A percentile compares a stretch with the other conserved stretches of the same genome.
These are phyloP conservation scores for Wickerhamomyces sydowiorum DNA, from an alignment of 805 yeast genomes.

Conservation along the genomic window DNA sequence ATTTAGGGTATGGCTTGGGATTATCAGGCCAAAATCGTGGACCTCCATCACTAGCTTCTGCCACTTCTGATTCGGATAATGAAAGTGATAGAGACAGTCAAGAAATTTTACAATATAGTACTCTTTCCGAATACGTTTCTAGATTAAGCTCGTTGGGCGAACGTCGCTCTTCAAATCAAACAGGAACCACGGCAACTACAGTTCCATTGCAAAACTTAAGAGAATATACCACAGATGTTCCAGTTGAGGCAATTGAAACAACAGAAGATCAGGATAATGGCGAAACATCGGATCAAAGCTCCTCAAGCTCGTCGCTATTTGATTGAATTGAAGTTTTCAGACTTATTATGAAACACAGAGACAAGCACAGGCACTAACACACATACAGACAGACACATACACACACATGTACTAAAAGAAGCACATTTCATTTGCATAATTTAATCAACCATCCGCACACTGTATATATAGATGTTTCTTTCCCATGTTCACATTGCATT, in stretches of 20 bases:
- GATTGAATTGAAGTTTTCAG: background rate
- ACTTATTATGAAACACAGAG: no score
- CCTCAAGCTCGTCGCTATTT: background rate
- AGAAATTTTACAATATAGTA: background rate
- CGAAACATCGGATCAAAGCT: conserved; percentile 3
- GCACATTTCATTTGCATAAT: background rate
- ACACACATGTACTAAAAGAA: no score
- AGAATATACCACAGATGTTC: background rate
- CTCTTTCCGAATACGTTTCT: conserved; percentile 17
- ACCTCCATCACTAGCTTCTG: conserved; percentile 20
- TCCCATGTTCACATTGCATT: no score
- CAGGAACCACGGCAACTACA: background rate
- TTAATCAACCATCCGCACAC: background rate
- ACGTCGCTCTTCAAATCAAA: background rate
- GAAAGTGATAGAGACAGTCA: conserved; percentile 1
- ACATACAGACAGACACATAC: no score
- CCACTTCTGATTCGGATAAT: conserved; percentile 10
- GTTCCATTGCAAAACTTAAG: background rate
- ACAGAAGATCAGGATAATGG: background rate
- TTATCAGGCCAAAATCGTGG: conserved; percentile 17
- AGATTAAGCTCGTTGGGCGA: conserved; percentile 12
- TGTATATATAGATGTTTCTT: no score
- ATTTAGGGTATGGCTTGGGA: conserved; percentile 20
- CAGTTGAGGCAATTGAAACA: background rate
- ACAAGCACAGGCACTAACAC: no score